Evolutionary conservation across 2,329 filamentous ascomycete genomes (phyloP), one percentile per base, ranked within the genome.

Genomic region (Rutstroemia sydowiana): DNA sequence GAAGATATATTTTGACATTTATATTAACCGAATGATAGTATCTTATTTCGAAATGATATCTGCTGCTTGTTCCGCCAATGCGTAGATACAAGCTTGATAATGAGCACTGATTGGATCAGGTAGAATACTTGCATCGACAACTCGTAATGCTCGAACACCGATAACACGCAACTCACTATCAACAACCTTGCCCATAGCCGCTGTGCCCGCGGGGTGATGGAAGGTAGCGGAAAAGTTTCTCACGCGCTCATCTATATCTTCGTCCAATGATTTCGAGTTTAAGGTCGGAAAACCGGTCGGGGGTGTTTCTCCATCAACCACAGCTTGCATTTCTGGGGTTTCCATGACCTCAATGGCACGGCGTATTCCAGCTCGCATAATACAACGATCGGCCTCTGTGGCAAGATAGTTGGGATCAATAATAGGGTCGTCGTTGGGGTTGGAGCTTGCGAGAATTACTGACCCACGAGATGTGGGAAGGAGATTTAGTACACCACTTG

Each of bases 41-140:
- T 26, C 23, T 26, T 26, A 8, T 26, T 26, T 26, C 8, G 28
- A 21, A 44, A 84, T 81, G 5, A 73, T 73, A 63, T 81, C 78
- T 3, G 76, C 75, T 1, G 81, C 80, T 69, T 82, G 83, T 69
- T 84, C 79, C 1, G 70, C 72, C 5, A 78, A 69, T 63, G 82
- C 78, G 58, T 79, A 81, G 0, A 73, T 73, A 31, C 11, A 10
- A 3, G 36, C 53, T 32, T 55, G 53, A 43, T 36, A 21, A 18
- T 45, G 48, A 3, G 11, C 30, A 9, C 14, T 6, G 30, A 52
- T 48, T 0, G 77, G 71, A 1, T 75, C 63, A 1, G 78, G 76
- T 50, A 77, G 83, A 1, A 77, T 71, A 26, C 73, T 76, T 1
- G 79, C 81, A 66, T 85, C 81, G 0, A 84, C 81, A 2, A 84